These are phyloP conservation scores for Cercospora canescens DNA, from an alignment of 2,329 filamentous ascomycete genomes.

Conservation along the genomic window DNA sequence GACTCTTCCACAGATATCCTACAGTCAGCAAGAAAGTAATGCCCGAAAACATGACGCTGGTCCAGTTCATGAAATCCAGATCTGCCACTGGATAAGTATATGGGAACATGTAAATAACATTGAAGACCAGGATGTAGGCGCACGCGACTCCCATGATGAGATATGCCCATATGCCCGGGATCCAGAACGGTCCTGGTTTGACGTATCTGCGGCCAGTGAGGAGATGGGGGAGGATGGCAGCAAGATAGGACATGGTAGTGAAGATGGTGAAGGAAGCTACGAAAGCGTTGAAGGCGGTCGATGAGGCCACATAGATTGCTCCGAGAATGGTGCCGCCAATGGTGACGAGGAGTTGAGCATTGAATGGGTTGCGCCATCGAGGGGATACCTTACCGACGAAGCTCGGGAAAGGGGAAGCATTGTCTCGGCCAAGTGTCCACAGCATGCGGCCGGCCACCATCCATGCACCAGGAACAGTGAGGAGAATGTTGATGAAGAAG, in stretches of 20 bases:
- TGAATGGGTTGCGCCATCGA: slow-evolving; percentile 53
- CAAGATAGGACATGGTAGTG: slow-evolving; percentile 59
- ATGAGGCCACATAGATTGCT: slow-evolving; percentile 65
- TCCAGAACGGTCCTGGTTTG: slow-evolving; percentile 59
- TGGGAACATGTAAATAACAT: slow-evolving; percentile 64
- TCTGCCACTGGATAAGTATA: slow-evolving; percentile 49
- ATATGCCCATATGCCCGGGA: slow-evolving; percentile 52
- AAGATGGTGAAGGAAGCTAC: slow-evolving; percentile 60
- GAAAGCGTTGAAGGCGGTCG: slow-evolving; percentile 67
- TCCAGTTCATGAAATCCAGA: slow-evolving; percentile 54
- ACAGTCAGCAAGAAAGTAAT: slow-evolving; percentile 51
- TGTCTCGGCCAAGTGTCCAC: slow-evolving; percentile 61
- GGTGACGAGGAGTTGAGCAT: slow-evolving; percentile 55
- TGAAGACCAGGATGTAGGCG: slow-evolving; percentile 60
- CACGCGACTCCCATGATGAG: slow-evolving; percentile 54
- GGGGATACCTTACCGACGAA: slow-evolving; percentile 52
- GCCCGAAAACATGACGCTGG: slow-evolving; percentile 53
- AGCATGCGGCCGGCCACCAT: slow-evolving; percentile 63
- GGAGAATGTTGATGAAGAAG: slow-evolving; percentile 49
- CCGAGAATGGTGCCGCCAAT: slow-evolving; percentile 58
- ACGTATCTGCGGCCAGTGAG: slow-evolving; percentile 44
- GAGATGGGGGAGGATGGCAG: slow-evolving; percentile 58
- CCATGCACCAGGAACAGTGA: slow-evolving; percentile 57
- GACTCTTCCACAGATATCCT: slow-evolving; percentile 47
- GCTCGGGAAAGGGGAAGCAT: slow-evolving; percentile 55